Conservation (phyloP, 2,329 filamentous ascomycete species). For the Calonectria multiphialidica region DNA sequence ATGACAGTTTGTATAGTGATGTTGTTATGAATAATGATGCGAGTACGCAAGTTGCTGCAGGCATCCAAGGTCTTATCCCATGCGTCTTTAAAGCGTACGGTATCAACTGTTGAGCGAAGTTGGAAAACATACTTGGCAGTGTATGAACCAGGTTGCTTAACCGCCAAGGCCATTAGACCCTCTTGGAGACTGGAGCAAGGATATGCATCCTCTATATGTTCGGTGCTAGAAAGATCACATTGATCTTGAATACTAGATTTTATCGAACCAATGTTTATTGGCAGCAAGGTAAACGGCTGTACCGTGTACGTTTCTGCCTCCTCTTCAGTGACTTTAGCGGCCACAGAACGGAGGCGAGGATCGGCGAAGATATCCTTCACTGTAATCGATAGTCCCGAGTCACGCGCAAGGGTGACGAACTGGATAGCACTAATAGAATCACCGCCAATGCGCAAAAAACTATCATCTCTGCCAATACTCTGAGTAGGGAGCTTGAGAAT, state of each 20-base stretch:
- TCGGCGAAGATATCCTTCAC: constrained; percentile 17
- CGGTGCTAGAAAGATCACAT: not conserved
- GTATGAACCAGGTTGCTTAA: constrained; percentile 23
- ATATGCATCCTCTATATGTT: constrained; percentile 47
- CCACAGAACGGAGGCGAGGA: constrained; percentile 1
- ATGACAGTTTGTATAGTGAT: not conserved
- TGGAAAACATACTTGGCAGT: constrained; percentile 13
- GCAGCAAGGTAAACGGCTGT: not conserved
- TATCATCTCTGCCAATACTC: constrained; percentile 27
- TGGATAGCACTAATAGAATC: constrained; percentile 39
- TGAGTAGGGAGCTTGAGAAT: constrained; percentile 43
- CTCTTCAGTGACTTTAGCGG: not conserved
- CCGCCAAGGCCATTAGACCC: constrained; percentile 45
- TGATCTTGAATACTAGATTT: not conserved
- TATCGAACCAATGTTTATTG: not conserved
- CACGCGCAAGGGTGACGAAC: constrained; percentile 7
- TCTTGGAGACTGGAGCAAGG: constrained; percentile 52
- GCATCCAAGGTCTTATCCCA: not conserved
- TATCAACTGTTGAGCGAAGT: not conserved
- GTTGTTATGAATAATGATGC: not conserved
- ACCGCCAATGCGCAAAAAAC: constrained; percentile 15
- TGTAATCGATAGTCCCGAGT: not conserved
- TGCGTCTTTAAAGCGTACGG: not conserved
- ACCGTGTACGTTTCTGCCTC: not conserved
- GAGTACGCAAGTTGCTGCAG: not conserved